Evolutionary conservation across 257 asterid species (phyloP).

Genomic region (Ocimum tenuiflorum): DNA sequence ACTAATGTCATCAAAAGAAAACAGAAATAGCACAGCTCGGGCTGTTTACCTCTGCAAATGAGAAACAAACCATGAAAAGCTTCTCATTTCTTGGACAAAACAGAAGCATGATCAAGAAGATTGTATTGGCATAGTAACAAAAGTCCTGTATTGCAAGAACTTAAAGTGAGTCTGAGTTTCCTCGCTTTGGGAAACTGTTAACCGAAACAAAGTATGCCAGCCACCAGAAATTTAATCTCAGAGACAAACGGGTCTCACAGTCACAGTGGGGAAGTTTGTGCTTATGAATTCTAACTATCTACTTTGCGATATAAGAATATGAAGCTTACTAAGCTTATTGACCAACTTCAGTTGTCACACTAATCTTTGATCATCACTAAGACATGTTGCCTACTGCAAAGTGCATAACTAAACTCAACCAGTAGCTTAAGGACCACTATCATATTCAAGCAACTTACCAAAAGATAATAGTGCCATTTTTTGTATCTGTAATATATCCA

Average conservation of each 20-base stretch:
- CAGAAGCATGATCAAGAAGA: constrained; percentile 69
- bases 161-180: constrained; percentile 1
- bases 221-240: no score
- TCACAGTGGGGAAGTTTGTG: neutral
- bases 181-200: no score
- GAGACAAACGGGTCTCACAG: neutral
- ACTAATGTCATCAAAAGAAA: neutral
- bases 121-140: constrained; percentile 93
- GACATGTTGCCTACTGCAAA: neutral
- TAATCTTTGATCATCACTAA: neutral
- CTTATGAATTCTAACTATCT: neutral
- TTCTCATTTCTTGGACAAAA: constrained; percentile 79
- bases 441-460: constrained; percentile 44
- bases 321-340: neutral
- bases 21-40: neutral
- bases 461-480: constrained; percentile 97
- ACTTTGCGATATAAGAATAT: neutral
- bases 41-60: constrained; percentile 84
- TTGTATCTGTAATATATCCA: constrained; percentile 96
- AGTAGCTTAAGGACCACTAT: neutral
- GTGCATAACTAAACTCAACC: neutral
- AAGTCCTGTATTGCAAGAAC: constrained; percentile 58
- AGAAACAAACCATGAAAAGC: constrained; percentile 96
- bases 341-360: neutral
- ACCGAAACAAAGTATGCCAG: no score